Evolutionary conservation across 176 grass and related monocot genomes (phyloP), one percentile per base, ranked within the genome.

Genomic region (Eragrostis curvula): DNA sequence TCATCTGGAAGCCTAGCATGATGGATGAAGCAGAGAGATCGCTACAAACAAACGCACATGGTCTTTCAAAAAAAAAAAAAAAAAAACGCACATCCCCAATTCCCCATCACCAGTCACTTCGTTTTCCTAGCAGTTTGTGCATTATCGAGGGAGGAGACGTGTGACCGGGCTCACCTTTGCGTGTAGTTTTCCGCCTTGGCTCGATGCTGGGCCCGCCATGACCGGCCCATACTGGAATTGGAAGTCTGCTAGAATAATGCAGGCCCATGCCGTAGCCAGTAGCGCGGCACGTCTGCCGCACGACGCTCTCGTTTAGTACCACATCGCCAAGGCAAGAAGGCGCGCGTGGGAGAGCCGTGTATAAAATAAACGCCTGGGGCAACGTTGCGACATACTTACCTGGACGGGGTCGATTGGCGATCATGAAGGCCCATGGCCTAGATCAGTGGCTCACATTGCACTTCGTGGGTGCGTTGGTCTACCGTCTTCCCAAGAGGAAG

Each of bases 401-500:
- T 86, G 76, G 69, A 79, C 59, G 77, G 68, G 84, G 59, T 74
- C 36, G 1, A 80, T 41, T 18, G 77, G 7, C 3, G 58, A 66
- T 86, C 84, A 74, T 24, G 7, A 74, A 36, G 59, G 48, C 9
- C 1, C 25, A 50, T 80, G 67, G 84, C 77, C 58, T 86, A 74
- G 36, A 53, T 74, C 49, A 86, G 70, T 56, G 85, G 72, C 44
- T 23, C 43, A 29, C 72, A 87, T 87, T 71, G 71, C 79, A 87
- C 79, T 4, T 63, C 20, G 52, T 68, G 70, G 11, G 16, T 2
- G 43, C 5, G 71, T 56, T 82, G 63, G 79, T 43, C 0, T 87
- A 87, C 68, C 75, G 74, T 88, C 87, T 88, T 66, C 72, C 27
- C 27, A 82, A 82, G 57, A 32, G 84, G 73, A 68, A 86, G 79